Conservation (phyloP, 2,329 filamentous ascomycete genomes). For the Aspergillus transmontanensis region DNA sequence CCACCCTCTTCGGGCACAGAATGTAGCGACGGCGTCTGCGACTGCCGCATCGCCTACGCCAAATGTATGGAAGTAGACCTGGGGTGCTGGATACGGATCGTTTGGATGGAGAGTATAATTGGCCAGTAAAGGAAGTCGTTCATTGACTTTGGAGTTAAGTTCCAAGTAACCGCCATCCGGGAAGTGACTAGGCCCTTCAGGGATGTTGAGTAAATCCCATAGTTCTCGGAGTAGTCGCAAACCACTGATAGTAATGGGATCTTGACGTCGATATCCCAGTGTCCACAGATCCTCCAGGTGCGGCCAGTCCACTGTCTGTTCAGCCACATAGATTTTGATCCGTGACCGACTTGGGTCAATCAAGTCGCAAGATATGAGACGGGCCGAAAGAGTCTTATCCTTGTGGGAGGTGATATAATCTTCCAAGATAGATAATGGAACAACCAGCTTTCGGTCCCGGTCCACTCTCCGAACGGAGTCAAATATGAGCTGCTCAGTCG, state of each 20-base stretch:
- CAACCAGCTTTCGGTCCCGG: not conserved
- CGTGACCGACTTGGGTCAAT: constrained; percentile 14
- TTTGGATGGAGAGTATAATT: constrained; percentile 19
- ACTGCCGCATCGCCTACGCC: constrained; percentile 18
- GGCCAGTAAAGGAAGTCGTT: constrained; percentile 15
- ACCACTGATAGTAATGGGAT: constrained; percentile 5
- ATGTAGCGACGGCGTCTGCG: constrained; percentile 13
- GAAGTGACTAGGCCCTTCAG: not conserved
- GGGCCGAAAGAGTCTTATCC: constrained; percentile 1
- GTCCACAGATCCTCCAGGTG: constrained; percentile 18
- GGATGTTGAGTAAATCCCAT: constrained; percentile 16
- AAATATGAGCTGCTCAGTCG: constrained; percentile 16
- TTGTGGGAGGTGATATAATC: not conserved
- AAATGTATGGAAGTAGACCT: constrained; percentile 21
- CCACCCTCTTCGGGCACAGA: constrained; percentile 16
- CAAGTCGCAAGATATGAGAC: constrained; percentile 19
- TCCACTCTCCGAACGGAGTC: constrained; percentile 5
- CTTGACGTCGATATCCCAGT: constrained; percentile 10
- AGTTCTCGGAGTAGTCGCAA: constrained; percentile 16
- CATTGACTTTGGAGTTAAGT: constrained; percentile 7
- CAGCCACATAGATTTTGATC: constrained; percentile 20
- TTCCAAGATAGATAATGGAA: not conserved
- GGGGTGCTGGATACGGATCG: constrained; percentile 16
- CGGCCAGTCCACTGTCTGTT: constrained; percentile 11
- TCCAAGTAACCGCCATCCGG: not conserved